A percentile compares a stretch with the other conserved stretches of the same genome.
Evolutionary conservation across 495 filamentous ascomycete genomes (phyloP).

Genomic region (Viridothelium virens): DNA sequence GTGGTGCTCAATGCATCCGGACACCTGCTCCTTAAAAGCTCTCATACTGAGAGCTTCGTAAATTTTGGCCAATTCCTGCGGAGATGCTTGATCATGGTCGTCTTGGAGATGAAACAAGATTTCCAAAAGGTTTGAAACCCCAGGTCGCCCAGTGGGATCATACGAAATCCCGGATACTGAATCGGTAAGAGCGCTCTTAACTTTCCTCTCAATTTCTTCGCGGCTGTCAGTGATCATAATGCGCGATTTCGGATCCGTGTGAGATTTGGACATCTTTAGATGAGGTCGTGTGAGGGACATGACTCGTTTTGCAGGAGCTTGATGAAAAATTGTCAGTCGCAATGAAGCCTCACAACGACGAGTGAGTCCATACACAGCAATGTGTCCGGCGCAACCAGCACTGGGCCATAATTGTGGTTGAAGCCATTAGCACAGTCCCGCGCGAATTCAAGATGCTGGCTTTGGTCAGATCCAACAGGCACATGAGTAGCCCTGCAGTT

Average conservation of each 20-base stretch:
- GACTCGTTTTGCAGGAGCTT: constrained; percentile 69
- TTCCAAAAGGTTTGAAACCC: constrained; percentile 77
- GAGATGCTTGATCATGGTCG: constrained; percentile 31
- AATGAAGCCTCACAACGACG: constrained; percentile 6
- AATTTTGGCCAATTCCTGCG: constrained; percentile 49
- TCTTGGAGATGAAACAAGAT: constrained; percentile 59
- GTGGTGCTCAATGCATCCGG: constrained; percentile 45
- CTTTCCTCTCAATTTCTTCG: constrained; percentile 54
- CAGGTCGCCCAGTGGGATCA: constrained; percentile 62
- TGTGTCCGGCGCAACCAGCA: constrained; percentile 64
- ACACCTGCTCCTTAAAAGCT: constrained; percentile 58
- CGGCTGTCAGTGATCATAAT: constrained; percentile 71
- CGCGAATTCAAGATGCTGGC: constrained; percentile 88
- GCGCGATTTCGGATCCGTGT: constrained; percentile 56
- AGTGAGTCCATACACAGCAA: constrained; percentile 57
- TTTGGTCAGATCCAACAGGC: constrained; percentile 89
- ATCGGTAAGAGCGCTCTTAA: constrained; percentile 73
- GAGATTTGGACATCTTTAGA: constrained; percentile 91
- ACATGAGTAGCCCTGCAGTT: constrained; percentile 72
- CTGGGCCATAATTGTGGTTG: constrained; percentile 58
- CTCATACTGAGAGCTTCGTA: constrained; percentile 46
- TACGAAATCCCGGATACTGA: constrained; percentile 55
- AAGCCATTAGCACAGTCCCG: constrained; percentile 76
- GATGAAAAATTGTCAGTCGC: neutral
- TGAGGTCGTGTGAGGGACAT: constrained; percentile 77